Conservation (phyloP, 306 rosid species). For the Rubus parviflorus region DNA sequence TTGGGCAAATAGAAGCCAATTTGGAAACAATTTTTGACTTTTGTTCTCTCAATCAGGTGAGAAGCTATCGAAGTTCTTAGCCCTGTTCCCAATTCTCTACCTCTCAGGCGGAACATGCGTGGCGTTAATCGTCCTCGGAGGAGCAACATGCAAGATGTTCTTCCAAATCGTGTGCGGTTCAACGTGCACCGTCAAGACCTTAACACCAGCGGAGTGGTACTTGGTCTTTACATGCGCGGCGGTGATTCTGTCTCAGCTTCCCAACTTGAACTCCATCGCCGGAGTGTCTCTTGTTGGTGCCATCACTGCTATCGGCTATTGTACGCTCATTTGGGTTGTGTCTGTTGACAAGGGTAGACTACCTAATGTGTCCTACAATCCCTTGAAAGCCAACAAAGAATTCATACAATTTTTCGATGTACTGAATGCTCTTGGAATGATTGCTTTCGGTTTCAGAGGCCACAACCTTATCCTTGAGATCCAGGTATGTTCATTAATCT, state of each 20-base stretch:
- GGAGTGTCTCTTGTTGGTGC: slow-evolving; percentile 48
- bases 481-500: slow-evolving; percentile 33
- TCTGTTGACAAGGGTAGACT: slow-evolving; percentile 38
- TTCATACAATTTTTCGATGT: slow-evolving; percentile 25
- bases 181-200: slow-evolving; percentile 27
- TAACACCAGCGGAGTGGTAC: slow-evolving; percentile 50
- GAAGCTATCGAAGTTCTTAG: slow-evolving; percentile 23
- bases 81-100: slow-evolving; percentile 37
- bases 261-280: slow-evolving; percentile 51
- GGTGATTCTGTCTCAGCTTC: slow-evolving; percentile 41
- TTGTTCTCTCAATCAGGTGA: slow-evolving; percentile 20
- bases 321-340: slow-evolving; percentile 42
- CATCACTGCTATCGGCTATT: slow-evolving; percentile 39
- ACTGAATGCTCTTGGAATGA: slow-evolving; percentile 50
- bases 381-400: neutral
- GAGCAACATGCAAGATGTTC: slow-evolving; percentile 39
- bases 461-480: slow-evolving; percentile 55
- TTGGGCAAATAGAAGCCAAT: no score
- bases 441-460: slow-evolving; percentile 54
- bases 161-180: slow-evolving; percentile 38
- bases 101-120: slow-evolving; percentile 44
- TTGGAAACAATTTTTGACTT: neutral
- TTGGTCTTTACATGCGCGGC: slow-evolving; percentile 45
- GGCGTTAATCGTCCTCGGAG: slow-evolving; percentile 42
- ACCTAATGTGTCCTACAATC: slow-evolving; percentile 33